phyloP scores from a whole-genome alignment of 2,329 filamentous ascomycete genomes.

The Arthrocladium fulminans region DNA sequence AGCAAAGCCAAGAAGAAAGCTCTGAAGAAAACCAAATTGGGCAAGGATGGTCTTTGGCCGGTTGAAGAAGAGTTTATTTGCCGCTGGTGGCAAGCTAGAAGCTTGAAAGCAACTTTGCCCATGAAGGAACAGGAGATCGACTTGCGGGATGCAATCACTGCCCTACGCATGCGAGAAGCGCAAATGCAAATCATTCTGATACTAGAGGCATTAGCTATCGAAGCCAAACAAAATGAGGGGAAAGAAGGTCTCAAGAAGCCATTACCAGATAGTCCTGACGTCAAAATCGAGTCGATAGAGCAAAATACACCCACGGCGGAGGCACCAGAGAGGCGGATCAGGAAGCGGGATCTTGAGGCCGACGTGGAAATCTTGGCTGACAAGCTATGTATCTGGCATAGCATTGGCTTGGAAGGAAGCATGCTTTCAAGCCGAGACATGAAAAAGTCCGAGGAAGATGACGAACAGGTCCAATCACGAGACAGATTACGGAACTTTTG shows the following conservation, averaged over 20 bases:
- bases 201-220: slow-evolving; percentile 39
- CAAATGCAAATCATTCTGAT: slow-evolving; percentile 43
- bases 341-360: slow-evolving; percentile 32
- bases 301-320: slow-evolving; percentile 16
- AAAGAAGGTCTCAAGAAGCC: slow-evolving; percentile 19
- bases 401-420: slow-evolving; percentile 34
- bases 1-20: slow-evolving; percentile 23
- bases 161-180: slow-evolving; percentile 40
- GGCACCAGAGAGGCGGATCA: slow-evolving; percentile 12
- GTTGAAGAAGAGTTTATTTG: slow-evolving; percentile 35
- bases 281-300: slow-evolving; percentile 29
- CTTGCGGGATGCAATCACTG: slow-evolving; percentile 33
- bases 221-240: slow-evolving; percentile 19
- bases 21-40: slow-evolving; percentile 34
- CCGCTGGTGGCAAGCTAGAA: slow-evolving; percentile 56
- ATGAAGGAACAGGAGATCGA: slow-evolving; percentile 24
- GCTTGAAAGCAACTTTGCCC: slow-evolving; percentile 30
- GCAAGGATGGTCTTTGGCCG: slow-evolving; percentile 40
- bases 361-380: slow-evolving; percentile 41
- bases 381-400: slow-evolving; percentile 44
- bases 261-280: slow-evolving; percentile 33
- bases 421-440: slow-evolving; percentile 25
- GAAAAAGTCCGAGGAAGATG: slow-evolving; percentile 18
- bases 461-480: slow-evolving; percentile 22
- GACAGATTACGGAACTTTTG: slow-evolving; percentile 43